These are phyloP conservation scores for Leishmania turanica DNA, from an alignment of 208 protist genomes.

Conservation along the genomic window DNA sequence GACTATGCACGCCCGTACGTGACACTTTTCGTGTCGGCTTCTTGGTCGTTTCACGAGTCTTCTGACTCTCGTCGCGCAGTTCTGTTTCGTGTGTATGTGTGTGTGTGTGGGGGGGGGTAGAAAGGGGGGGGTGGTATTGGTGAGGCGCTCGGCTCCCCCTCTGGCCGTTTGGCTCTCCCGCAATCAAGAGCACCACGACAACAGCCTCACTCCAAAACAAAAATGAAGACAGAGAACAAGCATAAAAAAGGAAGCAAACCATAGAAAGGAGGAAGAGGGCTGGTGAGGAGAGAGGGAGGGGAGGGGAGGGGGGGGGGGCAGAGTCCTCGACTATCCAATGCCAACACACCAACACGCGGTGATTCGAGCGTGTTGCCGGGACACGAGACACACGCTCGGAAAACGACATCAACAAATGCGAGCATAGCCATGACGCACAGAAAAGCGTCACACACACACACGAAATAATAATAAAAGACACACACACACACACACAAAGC, in stretches of 20 bases:
- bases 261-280: not conserved
- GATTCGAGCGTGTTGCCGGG: not conserved
- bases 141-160: too few relatives aligned
- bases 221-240: not conserved
- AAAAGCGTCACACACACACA: not conserved
- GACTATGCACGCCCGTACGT: not conserved
- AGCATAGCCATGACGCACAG: not conserved
- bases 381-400: not conserved
- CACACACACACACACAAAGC: not conserved
- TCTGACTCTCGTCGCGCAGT: not conserved
- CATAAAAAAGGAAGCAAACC: not conserved
- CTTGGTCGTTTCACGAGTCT: not conserved
- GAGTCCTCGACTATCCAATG: not conserved
- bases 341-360: not conserved
- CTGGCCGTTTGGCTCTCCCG: too few relatives aligned
- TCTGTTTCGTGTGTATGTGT: not conserved
- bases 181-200: too few relatives aligned
- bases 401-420: not conserved
- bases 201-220: not conserved
- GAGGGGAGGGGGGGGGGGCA: not conserved
- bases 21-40: not conserved
- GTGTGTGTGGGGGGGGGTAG: too few relatives aligned
- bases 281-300: not conserved
- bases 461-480: constrained; percentile 7
- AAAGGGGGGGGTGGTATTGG: too few relatives aligned